Base-by-base conservation (phyloP, 257 asterid genomes). In the Rehmannia glutinosa region DNA sequence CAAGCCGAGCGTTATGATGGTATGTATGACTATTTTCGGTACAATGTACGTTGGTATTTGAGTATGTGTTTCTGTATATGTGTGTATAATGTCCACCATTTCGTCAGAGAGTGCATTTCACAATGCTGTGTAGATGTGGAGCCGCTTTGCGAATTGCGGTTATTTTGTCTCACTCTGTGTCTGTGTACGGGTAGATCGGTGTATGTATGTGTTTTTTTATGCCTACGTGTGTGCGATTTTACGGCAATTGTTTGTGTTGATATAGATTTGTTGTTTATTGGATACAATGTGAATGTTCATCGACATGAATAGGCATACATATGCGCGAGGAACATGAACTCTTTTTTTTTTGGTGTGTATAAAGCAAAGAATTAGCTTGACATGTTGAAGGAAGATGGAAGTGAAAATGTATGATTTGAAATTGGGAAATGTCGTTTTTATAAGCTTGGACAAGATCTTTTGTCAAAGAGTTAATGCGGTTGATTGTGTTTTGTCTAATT, bases 1-100 rank as follows among this genome's bases (percentile, higher is more conserved):
- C 95, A 87, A 68, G 95, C 95, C 43, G 95, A 87, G 73, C 96
- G 93, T 17, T 88, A 88, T 21, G 96, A 88, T 27, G 96, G 96
- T 88, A 73, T n/a, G n/a, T n/a, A n/a, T 51, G 64, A 6, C 2
- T 58, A 19, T 67, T 67, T 51, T 27, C 32, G 50, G 5, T 33
- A 32, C 60, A 23, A 27, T 55, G 47, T 63, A 41, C 6, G 23
- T 57, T 15, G 27, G 27, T 66, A 5, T 63, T 9, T 21, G 7
- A n/a, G 1, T 28, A 7, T 39, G 15, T 60, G 0, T 50, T 51
- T 46, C 23, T 8, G 16, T 2, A 11, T 46, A 4, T 4, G 5
- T 46, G n/a, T 13, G 52, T 21, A 45, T 5, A 6, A 12, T n/a
- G 5, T 43, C 51, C 51, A 17, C 50, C 20, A 19, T 6, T 47